phyloP scores from a whole-genome alignment of 257 asterid species.

The Thymus quinquecostatus region DNA sequence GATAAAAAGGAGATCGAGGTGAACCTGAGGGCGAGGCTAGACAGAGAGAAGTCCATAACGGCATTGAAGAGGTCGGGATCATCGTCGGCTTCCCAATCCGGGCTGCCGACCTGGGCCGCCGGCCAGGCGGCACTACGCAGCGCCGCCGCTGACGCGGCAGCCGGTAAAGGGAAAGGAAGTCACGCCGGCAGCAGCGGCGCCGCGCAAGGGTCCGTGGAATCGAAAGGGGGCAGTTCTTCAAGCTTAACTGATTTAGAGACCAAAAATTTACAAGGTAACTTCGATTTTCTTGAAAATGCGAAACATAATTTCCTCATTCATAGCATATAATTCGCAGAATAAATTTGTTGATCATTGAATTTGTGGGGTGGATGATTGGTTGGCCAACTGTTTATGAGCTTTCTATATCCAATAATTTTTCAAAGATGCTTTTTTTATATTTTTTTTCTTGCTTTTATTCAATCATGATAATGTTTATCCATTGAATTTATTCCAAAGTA shows the following conservation, averaged over 20 bases:
- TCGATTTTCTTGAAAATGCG: background rate
- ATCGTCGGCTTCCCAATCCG: constrained; percentile 39
- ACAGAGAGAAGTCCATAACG: constrained; percentile 52
- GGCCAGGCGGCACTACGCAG: constrained; percentile 40
- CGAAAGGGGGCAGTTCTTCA: constrained; percentile 82
- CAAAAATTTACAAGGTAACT: constrained; percentile 68
- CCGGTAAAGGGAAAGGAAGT: constrained; percentile 55
- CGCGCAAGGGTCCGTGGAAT: constrained; percentile 66
- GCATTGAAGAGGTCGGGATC: constrained; percentile 49
- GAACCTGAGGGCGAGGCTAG: constrained; percentile 62
- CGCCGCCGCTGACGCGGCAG: constrained; percentile 45
- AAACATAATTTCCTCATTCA: no score
- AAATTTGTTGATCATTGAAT: background rate
- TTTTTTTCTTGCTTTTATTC: constrained; percentile 10
- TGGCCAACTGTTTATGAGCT: background rate
- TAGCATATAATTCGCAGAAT: no score
- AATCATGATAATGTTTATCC: background rate
- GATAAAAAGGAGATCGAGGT: constrained; percentile 67
- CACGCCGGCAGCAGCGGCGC: constrained; percentile 37
- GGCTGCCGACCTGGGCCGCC: constrained; percentile 36
- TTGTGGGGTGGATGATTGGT: constrained; percentile 17
- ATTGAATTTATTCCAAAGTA: background rate
- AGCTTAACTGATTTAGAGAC: constrained; percentile 63
- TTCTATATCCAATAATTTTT: background rate
- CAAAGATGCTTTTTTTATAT: background rate